These are phyloP conservation scores for Gleditsia sinensis DNA, from an alignment of 306 rosid genomes.

Conservation along the genomic window DNA sequence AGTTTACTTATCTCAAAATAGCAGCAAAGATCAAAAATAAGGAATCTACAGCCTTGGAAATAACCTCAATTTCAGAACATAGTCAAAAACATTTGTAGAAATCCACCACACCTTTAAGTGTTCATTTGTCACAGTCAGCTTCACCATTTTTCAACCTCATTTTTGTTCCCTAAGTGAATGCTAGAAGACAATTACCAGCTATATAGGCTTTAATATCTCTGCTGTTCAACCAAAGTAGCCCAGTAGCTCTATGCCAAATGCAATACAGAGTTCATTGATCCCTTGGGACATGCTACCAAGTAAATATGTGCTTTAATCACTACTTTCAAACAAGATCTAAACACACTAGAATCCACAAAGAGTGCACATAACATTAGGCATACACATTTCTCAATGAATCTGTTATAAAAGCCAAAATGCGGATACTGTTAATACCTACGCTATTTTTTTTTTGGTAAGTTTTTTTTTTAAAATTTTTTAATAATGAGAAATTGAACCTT, in stretches of 20 bases:
- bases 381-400: not conserved
- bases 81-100: not conserved
- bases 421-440: not conserved
- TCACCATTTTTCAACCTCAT: conserved; percentile 24
- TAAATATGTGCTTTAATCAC: not conserved
- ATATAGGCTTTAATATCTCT: not conserved
- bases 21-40: conserved; percentile 32
- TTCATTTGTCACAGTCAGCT: conserved; percentile 20
- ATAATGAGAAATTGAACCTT: not conserved
- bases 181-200: not conserved
- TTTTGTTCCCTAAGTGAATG: not conserved
- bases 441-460: not conserved
- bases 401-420: not conserved
- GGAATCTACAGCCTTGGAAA: conserved; percentile 27
- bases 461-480: too few relatives aligned
- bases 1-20: conserved; percentile 31
- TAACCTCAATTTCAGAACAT: not conserved
- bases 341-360: not conserved
- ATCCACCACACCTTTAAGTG: not conserved
- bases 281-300: not conserved
- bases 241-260: not conserved
- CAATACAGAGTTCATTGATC: not conserved
- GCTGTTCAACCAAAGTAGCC: not conserved
- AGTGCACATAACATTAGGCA: not conserved
- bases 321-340: not conserved